Conservation (phyloP, 305 asterid genomes). For the Fraxinus latifolia region DNA sequence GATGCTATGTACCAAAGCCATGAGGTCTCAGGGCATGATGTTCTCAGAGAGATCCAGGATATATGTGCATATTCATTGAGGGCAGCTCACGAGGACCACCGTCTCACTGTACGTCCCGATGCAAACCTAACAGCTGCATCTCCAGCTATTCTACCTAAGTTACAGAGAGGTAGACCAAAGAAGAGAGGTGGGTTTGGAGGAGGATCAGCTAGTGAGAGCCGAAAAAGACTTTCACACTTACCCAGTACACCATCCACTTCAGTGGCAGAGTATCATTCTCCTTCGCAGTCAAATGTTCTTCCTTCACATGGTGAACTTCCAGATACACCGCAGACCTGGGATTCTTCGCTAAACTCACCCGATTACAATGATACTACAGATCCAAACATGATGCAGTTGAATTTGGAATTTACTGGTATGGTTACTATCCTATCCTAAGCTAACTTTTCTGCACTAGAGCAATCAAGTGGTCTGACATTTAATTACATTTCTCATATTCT, state of each 20-base stretch:
- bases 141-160: conserved; percentile 42
- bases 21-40: conserved; percentile 47
- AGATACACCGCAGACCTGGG: conserved; percentile 57
- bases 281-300: conserved; percentile 28
- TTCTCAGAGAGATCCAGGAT: conserved; percentile 67
- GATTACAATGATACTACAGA: conserved; percentile 43
- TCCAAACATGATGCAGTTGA: conserved; percentile 40
- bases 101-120: conserved; percentile 42
- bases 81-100: conserved; percentile 65
- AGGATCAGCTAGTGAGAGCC: conserved; percentile 31
- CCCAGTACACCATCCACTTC: conserved; percentile 27
- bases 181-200: conserved; percentile 47
- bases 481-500: conserved; percentile 4
- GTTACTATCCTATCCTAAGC: neutral
- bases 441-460: conserved; percentile 9
- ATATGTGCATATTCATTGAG: conserved; percentile 59
- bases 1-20: conserved; percentile 49
- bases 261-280: conserved; percentile 33
- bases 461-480: neutral
- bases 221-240: conserved; percentile 29
- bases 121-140: conserved; percentile 33
- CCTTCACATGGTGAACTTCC: conserved; percentile 29
- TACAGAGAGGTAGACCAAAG: conserved; percentile 52
- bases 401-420: conserved; percentile 46
- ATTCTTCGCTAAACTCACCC: conserved; percentile 41